Evolutionary conservation across 2,329 filamentous ascomycete species (phyloP), one percentile per base, ranked within the genome.

Genomic region (Fusarium ramigenum): DNA sequence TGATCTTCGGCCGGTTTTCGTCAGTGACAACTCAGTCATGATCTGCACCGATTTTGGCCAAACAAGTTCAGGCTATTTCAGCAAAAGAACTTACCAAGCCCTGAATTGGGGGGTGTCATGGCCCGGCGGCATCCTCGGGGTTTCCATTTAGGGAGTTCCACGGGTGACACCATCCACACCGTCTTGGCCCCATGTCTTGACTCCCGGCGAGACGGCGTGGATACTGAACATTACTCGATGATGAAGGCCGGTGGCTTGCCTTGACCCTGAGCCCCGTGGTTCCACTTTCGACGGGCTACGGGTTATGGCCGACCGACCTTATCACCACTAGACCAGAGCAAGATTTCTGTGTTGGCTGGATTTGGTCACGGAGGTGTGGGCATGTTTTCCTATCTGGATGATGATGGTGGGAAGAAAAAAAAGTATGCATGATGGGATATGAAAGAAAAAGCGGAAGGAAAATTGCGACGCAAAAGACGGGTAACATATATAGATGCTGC

Each of bases 81-180:
- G 23, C 23, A 19, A 40, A 34, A 39, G 25, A 18, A 25, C 32
- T 34, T 14, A 39, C 28, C 49, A 37, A 43, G 23, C 21, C 50
- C 39, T 63, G 67, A 69, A 28, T 54, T 66, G 42, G 58, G 50
- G 57, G 37, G 42, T 32, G 46, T 34, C 32, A 28, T 30, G 40
- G 62, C n/a, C 59, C 69, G 69, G 74, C 64, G 69, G 60, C 67
- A 70, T 63, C 65, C 74, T 77, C 75, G 75, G 75, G 63, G 53
- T 72, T 77, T 73, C 75, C 75, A 56, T 43, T 63, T 77, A 76
- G 74, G 75, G 74, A 72, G 50, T 65, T 52, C 52, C 63, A 71
- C 60, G 46, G 37, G 60, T 69, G 61, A 70, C 70, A 73, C 63
- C 63, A 75, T 73, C 71, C 64, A 74, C 60, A 69, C 53, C 64